Evolutionary conservation across 495 filamentous ascomycete genomes (phyloP), one percentile per base, ranked within the genome.

Genomic region (Neurospora sp.): DNA sequence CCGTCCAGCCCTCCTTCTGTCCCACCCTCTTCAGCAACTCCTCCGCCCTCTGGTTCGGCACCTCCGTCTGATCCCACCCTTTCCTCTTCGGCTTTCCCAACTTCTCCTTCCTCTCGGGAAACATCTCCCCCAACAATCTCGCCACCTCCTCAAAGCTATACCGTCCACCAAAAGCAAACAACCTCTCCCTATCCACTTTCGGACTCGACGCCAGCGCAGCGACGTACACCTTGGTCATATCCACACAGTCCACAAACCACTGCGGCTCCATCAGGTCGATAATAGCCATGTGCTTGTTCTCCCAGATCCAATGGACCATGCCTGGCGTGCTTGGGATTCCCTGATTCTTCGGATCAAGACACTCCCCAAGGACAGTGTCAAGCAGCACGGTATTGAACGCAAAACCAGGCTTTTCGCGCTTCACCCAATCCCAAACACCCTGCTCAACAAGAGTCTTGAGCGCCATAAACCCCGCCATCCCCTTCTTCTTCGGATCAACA

Each of bases 361-460:
- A 78, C 70, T 76, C 70, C 6, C 81, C 81, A 2, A 83, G 75
- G 20, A 80, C 81, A 1, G 78, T 80, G 14, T 77, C 77, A 31
- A 78, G 70, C 27, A 83, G 65, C 42, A 83, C 44, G 4, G 76
- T 69, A 61, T 81, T 81, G 68, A 83, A 81, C n/a, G 73, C 48
- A 45, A 78, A 83, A 12, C 27, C 17, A 0, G 79, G 81, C 37
- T 78, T 75, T 37, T 79, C 76, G 17, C 61, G 73, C 20, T 53
- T 44, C 5, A 83, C 76, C 81, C 82, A 83, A 14, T 80, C 77
- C 82, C 82, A 83, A 37, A 79, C 61, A 0, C 74, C 74, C 68
- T 79, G 69, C 75, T 83, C 81, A 8, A 81, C 72, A 1, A 79
- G 45, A 12, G 77, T 76, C 74, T 80, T 81, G 27, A 80, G 73